phyloP scores from a whole-genome alignment of 257 asterid genomes.

The Jasminum sambac region DNA sequence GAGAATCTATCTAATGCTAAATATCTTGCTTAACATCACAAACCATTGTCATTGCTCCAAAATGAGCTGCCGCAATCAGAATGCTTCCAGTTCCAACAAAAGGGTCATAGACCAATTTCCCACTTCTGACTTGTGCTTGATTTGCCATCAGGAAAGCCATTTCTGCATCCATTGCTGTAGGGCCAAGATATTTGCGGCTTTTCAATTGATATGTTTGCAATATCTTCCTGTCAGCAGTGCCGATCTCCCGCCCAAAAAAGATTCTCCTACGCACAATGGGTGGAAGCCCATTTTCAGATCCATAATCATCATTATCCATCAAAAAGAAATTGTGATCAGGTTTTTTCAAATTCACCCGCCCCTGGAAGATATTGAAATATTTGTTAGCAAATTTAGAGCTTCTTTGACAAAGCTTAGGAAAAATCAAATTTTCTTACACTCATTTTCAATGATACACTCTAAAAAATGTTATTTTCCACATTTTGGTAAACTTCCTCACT shows the following conservation, averaged over 20 bases:
- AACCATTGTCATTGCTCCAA: slow-evolving; percentile 99
- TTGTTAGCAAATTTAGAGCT: not conserved
- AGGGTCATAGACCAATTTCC: slow-evolving; percentile 91
- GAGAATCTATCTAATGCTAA: not conserved
- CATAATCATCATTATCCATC: slow-evolving; percentile 77
- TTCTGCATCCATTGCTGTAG: slow-evolving; percentile 99
- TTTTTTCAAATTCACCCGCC: slow-evolving; percentile 69
- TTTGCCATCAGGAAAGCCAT: slow-evolving; percentile 99
- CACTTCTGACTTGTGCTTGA: slow-evolving; percentile 84
- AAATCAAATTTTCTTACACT: no score
- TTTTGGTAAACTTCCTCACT: no score
- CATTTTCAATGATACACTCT: no score
- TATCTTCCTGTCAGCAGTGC: slow-evolving; percentile 83
- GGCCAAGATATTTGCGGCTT: slow-evolving; percentile 96
- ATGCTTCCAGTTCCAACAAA: slow-evolving; percentile 99
- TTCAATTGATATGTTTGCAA: slow-evolving; percentile 90
- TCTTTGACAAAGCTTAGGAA: no score
- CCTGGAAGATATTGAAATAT: slow-evolving; percentile 50
- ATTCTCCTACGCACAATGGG: slow-evolving; percentile 63
- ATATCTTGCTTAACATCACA: slow-evolving; percentile 25
- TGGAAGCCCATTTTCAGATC: slow-evolving; percentile 85
- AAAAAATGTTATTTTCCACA: no score
- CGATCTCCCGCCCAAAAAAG: slow-evolving; percentile 87
- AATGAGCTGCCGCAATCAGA: slow-evolving; percentile 94
- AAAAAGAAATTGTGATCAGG: slow-evolving; percentile 83